Base-by-base conservation (phyloP, 257 asterid genomes). In the Capsicum rhomboideum region DNA sequence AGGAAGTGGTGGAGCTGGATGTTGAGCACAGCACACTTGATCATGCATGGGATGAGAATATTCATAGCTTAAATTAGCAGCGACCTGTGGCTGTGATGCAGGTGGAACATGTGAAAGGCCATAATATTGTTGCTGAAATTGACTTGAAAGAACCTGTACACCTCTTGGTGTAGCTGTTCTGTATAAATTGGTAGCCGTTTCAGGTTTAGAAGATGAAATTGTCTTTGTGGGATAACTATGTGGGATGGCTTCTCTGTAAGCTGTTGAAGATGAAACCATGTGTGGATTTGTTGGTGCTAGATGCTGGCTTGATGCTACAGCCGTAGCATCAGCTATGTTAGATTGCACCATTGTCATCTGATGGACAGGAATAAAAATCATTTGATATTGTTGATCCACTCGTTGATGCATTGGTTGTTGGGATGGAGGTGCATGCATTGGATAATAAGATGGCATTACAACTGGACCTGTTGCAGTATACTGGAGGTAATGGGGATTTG, bases 91-190 rank as follows among this genome's bases (percentile, higher is more conserved):
- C 72, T 83, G 91, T 9, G 89, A 20, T 21, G 84, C 88, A 68
- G 87, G 90, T 74, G 87, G 91, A 69, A 87, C 83, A 82, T 92
- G 92, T 40, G 89, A 29, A 85, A 85, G 67, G 17, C 88, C 87
- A 0, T 82, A 84, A 49, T 86, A 90, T 83, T 91, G 97, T 55
- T 90, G 93, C 83, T 87, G 92, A 80, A 53, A 89, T 49, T 91
- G 96, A 82, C 84, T 90, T 2, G 86, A 23, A 0, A 93, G 92
- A 50, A 91, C 86, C 67, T 91, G 95, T 82, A 91, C 86, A 68
- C 87, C 8, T 79, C 87, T 13, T 8, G 89, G 90, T 13, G 85
- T 53, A 0, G 83, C 55, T 1, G 89, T 66, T 78, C 86, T 83
- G 75, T 89, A 87, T 74, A 83, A 50, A 63, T 81, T 49, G 53